Evolutionary conservation across 1,139 yeast species (phyloP).

Genomic region (Schizosaccharomyces versatilis): DNA sequence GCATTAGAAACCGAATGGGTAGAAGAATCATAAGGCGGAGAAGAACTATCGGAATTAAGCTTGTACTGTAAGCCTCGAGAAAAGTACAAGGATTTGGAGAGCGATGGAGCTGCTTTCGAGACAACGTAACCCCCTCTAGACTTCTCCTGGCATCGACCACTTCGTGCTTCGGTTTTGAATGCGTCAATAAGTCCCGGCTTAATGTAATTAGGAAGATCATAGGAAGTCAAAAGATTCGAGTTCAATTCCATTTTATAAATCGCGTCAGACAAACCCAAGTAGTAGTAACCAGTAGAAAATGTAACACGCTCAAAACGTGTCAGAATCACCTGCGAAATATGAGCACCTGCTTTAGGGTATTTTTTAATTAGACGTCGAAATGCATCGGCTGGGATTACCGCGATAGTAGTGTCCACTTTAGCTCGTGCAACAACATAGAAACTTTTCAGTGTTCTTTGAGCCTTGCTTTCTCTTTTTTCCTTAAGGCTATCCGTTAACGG

Average conservation of each 20-base stretch:
- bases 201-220: constrained; percentile 31
- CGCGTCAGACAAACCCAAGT: constrained; percentile 65
- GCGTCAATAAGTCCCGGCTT: not conserved
- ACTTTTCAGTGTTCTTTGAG: not conserved
- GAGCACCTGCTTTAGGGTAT: constrained; percentile 78
- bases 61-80: not conserved
- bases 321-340: constrained; percentile 78
- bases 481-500: not conserved
- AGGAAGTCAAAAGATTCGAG: constrained; percentile 31
- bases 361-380: constrained; percentile 50
- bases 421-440: constrained; percentile 37
- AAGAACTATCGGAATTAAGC: not conserved
- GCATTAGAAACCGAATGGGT: not conserved
- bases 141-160: not conserved
- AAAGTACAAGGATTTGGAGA: not conserved
- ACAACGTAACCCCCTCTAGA: not conserved
- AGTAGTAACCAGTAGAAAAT: constrained; percentile 68
- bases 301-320: constrained; percentile 77
- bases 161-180: not conserved
- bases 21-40: not conserved
- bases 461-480: not conserved
- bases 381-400: constrained; percentile 72
- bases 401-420: constrained; percentile 52
- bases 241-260: constrained; percentile 54
- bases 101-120: not conserved